Conservation (phyloP, 108 stramenopile species). For the Parmales sp. region DNA sequence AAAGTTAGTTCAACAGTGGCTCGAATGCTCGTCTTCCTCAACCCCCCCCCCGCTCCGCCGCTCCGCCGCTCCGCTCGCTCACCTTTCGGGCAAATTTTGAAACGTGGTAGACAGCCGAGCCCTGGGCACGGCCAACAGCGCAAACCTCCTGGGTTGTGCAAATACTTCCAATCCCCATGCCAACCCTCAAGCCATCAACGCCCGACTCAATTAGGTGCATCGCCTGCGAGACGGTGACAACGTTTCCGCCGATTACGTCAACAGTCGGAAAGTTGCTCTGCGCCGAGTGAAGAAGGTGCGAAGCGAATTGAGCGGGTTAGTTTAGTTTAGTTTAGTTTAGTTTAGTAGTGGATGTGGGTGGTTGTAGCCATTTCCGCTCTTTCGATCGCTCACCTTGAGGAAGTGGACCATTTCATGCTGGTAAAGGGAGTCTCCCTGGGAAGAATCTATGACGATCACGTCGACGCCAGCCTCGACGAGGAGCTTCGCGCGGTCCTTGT, state of each 20-base stretch:
- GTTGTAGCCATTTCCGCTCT: no score
- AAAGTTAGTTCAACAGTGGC: no score
- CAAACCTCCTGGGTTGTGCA: constrained; percentile 99
- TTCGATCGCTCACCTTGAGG: no score
- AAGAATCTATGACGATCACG: constrained; percentile 97
- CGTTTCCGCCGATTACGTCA: constrained; percentile 98
- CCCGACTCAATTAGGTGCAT: constrained; percentile 94
- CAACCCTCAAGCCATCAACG: constrained; percentile 98
- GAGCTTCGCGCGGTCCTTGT: constrained; percentile 71
- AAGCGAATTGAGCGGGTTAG: background rate
- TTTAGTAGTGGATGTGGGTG: no score
- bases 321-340: no score
- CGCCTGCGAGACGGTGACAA: constrained; percentile 93
- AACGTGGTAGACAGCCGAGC: constrained; percentile 97
- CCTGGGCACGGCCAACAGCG: constrained; percentile 97
- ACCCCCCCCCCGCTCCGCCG: no score
- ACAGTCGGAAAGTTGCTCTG: constrained; percentile 64
- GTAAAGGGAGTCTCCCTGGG: constrained; percentile 96
- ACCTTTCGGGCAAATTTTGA: constrained; percentile 79
- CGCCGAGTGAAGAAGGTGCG: background rate
- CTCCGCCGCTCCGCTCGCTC: no score
- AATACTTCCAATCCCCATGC: constrained; percentile 99
- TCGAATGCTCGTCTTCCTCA: no score
- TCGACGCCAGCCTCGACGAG: constrained; percentile 96
- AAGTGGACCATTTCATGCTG: constrained; percentile 87